These are phyloP conservation scores for Cercospora sp. DNA, from an alignment of 2,329 filamentous ascomycete species.

Conservation along the genomic window DNA sequence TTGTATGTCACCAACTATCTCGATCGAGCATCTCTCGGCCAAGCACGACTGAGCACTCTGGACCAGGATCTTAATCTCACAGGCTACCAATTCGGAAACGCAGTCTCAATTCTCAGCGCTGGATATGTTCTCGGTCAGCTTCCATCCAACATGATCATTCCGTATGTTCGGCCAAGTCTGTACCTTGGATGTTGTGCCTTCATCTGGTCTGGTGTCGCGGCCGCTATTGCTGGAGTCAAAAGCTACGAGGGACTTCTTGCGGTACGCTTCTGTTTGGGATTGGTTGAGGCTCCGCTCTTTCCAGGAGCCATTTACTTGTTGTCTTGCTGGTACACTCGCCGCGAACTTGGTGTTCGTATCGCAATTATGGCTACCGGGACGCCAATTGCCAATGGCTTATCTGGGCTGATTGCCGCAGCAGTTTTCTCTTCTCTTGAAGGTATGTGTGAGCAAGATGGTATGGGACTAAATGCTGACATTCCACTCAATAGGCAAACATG, in stretches of 20 bases:
- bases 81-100: constrained; percentile 59
- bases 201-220: constrained; percentile 44
- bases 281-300: constrained; percentile 55
- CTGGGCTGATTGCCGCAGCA: constrained; percentile 44
- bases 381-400: constrained; percentile 38
- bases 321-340: constrained; percentile 54
- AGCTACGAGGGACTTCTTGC: constrained; percentile 48
- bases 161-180: constrained; percentile 54
- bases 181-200: constrained; percentile 55
- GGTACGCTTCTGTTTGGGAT: constrained; percentile 52
- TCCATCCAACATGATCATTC: constrained; percentile 61
- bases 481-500: constrained; percentile 15
- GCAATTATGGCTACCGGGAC: constrained; percentile 32
- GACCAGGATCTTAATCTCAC: constrained; percentile 56
- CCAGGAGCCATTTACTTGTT: constrained; percentile 51
- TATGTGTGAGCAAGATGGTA: constrained; percentile 21
- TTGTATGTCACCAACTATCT: constrained; percentile 77
- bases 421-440: constrained; percentile 39
- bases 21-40: constrained; percentile 55
- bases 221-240: constrained; percentile 50
- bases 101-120: constrained; percentile 58
- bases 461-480: constrained; percentile 28
- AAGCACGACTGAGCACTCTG: constrained; percentile 56
- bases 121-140: constrained; percentile 64
- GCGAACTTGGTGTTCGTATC: constrained; percentile 39